Evolutionary conservation across 2,329 filamentous ascomycete species (phyloP).

Genomic region (Dryadomyces sulphureus): DNA sequence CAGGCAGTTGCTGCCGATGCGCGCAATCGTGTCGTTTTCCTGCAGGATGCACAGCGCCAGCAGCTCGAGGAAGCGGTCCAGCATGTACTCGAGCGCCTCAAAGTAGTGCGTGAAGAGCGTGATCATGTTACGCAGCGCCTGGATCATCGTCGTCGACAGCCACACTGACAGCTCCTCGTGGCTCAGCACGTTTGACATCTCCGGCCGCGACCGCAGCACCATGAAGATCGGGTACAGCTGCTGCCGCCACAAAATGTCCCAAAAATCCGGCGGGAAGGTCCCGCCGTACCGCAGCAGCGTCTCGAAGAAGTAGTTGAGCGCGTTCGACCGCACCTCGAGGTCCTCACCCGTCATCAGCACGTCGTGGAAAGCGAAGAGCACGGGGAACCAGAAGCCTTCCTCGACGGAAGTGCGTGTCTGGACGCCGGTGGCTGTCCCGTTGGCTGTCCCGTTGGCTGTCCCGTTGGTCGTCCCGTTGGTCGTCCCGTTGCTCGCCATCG

Average conservation of each 20-base stretch:
- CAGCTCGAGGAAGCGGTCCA: constrained; percentile 91
- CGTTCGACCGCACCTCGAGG: constrained; percentile 80
- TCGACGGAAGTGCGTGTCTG: constrained; percentile 76
- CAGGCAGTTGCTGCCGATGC: constrained; percentile 95
- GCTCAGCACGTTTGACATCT: constrained; percentile 89
- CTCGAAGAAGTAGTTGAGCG: constrained; percentile 93
- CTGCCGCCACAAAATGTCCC: constrained; percentile 96
- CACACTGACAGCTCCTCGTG: constrained; percentile 97
- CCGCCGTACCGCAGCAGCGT: constrained; percentile 80
- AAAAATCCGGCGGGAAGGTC: constrained; percentile 86
- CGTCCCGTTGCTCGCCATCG: background rate
- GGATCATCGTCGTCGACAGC: constrained; percentile 98
- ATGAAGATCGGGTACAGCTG: constrained; percentile 97
- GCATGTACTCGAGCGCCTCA: constrained; percentile 89
- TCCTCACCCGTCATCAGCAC: constrained; percentile 99
- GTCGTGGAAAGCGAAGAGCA: constrained; percentile 96
- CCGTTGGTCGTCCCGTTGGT: background rate
- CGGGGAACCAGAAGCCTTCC: constrained; percentile 97
- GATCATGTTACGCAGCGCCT: constrained; percentile 96
- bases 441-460: constrained; percentile 10
- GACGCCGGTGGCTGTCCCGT: constrained; percentile 23
- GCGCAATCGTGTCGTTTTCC: constrained; percentile 94
- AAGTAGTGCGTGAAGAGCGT: constrained; percentile 98
- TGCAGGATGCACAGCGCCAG: constrained; percentile 94
- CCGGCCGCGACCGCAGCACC: constrained; percentile 87